Evolutionary conservation across 768 basidiomycete genomes (phyloP), one percentile per base, ranked within the genome.

Genomic region (Mycena vulgaris): DNA sequence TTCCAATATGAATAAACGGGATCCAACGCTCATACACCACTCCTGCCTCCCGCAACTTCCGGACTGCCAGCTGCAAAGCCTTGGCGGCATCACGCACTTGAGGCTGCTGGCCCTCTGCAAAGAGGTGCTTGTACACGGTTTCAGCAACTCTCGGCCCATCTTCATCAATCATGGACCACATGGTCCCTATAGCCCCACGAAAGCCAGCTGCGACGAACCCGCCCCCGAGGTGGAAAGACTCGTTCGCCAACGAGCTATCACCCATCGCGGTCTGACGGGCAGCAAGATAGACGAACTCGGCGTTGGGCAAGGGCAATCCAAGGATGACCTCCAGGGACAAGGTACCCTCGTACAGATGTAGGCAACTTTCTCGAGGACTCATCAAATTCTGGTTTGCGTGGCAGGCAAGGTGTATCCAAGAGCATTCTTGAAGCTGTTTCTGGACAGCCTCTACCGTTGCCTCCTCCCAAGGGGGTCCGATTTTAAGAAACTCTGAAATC

Each of bases 81-180:
- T 16, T 53, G 4, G 51, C 51, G 5, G 51, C 25, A 16, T 53
- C 51, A 31, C 23, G 14, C 3, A 21, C 28, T n/a, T 53, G 28
- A 4, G 28, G 28, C 27, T 13, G 7, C 7, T 13, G 16, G 17
- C 17, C 17, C 16, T 53, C n/a, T 4, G 17, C 28, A 31, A 53
- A 53, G 10, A 53, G n/a, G 31, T 53, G 28, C 5, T 9, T 30
- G 51, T 53, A 53, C 3, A 53, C 27, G 6, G 27, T n/a, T 16
- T 33, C 51, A 11, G 51, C 27, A 5, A 53, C 17, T 7, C 19
- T 21, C 16, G 51, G 51, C 27, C 51, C 51, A 31, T 53, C 51
- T 27, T 30, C 28, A 53, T 53, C 51, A 21, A 53, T 30, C 9
- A 53, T 53, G 16, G 51, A 53, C 51, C 51, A 53, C 51, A 53